A percentile compares a stretch with the other conserved stretches of the same genome.
Evolutionary conservation across 1,284 basidiomycete genomes (phyloP).

Genomic region (Microbotryum silenes-acaulis): DNA sequence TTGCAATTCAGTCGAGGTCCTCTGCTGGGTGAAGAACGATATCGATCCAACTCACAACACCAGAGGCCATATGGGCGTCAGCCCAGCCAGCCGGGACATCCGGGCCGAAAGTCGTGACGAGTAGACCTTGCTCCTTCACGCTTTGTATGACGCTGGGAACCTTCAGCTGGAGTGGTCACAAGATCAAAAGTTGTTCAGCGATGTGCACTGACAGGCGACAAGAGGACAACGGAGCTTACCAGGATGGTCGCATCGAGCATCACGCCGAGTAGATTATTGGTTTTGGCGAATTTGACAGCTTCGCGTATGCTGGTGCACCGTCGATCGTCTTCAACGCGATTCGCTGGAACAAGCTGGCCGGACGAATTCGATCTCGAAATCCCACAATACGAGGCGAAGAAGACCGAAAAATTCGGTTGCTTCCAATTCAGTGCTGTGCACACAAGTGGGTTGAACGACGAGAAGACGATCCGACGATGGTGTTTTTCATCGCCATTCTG

Average conservation of each 20-base stretch:
- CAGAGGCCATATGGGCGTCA: slow-evolving; percentile 30
- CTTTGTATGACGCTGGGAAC: slow-evolving; percentile 79
- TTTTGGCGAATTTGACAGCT: slow-evolving; percentile 88
- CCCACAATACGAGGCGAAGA: slow-evolving; percentile 84
- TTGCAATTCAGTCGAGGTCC: background rate
- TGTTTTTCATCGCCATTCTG: slow-evolving; percentile 7
- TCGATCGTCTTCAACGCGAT: slow-evolving; percentile 47
- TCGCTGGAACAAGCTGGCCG: slow-evolving; percentile 40
- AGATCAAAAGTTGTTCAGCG: background rate
- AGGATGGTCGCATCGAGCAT: slow-evolving; percentile 82
- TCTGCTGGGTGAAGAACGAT: no score
- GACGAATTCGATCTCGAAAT: slow-evolving; percentile 44
- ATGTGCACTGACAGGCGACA: background rate
- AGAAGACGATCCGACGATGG: slow-evolving; percentile 58
- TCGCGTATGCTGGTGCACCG: slow-evolving; percentile 67
- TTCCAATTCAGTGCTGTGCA: slow-evolving; percentile 95
- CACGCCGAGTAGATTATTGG: slow-evolving; percentile 88
- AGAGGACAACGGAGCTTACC: slow-evolving; percentile 47
- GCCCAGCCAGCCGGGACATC: slow-evolving; percentile 11
- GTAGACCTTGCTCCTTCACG: slow-evolving; percentile 77
- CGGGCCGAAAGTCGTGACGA: slow-evolving; percentile 70
- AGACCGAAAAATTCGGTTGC: slow-evolving; percentile 97
- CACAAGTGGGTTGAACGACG: slow-evolving; percentile 77
- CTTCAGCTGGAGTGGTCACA: slow-evolving; percentile 40
- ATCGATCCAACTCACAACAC: slow-evolving; percentile 14